Evolutionary conservation across 352 stramenopile species (phyloP).

Genomic region (Thraustochytrium sp.): DNA sequence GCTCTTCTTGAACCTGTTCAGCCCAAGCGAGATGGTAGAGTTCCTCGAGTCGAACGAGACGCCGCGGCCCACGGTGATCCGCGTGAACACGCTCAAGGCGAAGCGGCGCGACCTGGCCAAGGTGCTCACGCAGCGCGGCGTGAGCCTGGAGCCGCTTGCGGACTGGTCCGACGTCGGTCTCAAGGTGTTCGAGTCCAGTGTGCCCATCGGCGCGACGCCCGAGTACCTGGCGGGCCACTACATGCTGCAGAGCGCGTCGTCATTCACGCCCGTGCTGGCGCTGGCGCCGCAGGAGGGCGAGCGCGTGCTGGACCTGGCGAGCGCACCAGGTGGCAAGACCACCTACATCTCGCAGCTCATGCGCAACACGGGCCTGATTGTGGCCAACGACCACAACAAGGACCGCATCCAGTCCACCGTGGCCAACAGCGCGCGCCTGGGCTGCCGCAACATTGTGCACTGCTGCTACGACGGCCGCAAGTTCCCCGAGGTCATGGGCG

Average conservation of each 20-base stretch:
- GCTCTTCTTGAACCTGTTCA: constrained; percentile 70
- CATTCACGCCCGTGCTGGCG: constrained; percentile 96
- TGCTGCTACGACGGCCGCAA: constrained; percentile 91
- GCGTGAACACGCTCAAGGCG: constrained; percentile 99
- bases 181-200: constrained; percentile 94
- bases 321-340: constrained; percentile 96
- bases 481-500: constrained; percentile 82
- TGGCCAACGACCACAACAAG: constrained; percentile 98
- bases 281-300: constrained; percentile 92
- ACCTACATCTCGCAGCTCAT: constrained; percentile 99
- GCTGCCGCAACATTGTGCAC: constrained; percentile 94
- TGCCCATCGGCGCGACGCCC: constrained; percentile 97
- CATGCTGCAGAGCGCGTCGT: constrained; percentile 96
- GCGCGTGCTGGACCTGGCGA: constrained; percentile 95
- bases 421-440: constrained; percentile 96
- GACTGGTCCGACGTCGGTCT: constrained; percentile 98
- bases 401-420: constrained; percentile 93
- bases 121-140: constrained; percentile 95
- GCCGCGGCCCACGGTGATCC: constrained; percentile 92
- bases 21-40: constrained; percentile 68
- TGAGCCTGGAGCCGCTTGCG: constrained; percentile 94
- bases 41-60: constrained; percentile 98
- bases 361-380: constrained; percentile 95
- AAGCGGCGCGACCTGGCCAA: constrained; percentile 94
- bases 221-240: constrained; percentile 99